Evolutionary conservation across 345 rosid species (phyloP), one percentile per base, ranked within the genome.

Genomic region (Arabis alpina): DNA sequence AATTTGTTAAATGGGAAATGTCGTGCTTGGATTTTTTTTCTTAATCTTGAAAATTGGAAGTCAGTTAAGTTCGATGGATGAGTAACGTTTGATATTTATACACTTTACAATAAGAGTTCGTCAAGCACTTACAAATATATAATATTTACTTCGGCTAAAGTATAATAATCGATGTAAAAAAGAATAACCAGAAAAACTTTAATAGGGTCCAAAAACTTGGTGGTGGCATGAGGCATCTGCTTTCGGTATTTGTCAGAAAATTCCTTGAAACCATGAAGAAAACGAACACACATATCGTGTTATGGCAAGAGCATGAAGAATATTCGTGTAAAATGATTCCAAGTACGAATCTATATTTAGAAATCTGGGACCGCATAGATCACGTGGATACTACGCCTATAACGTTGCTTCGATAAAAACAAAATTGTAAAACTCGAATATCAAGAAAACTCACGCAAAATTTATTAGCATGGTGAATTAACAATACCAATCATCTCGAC

Each of bases 261-360:
- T 2, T 27, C 50, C 32, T 63, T 28, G 41, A 15, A 28, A 42
- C 41, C 23, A 54, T 66, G 61, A 28, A 15, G n/a, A 54, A 43
- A 44, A 10, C 32, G 3, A 11, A 10, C 52, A 30, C 25, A 56
- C 37, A 55, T 55, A 43, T 16, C n/a, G 23, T 19, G 19, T 19
- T 16, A 44, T 54, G n/a, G 45, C 51, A 37, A 51, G 5, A 52
- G 6, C 47, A 23, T 23, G 40, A 43, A 30, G 59, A 13, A 61
- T 61, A 61, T 53, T 61, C 54, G 75, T 23, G 37, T n/a, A 48
- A 61, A n/a, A 61, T 53, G 48, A 71, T 52, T 59, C 54, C 12
- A 53, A n/a, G 5, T 61, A 42, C 3, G 30, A 34, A 43, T 52
- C 48, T 43, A 14, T 59, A 37, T 30, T 42, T n/a, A n/a, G n/a